Evolutionary conservation across 805 yeast species (phyloP), one percentile per base, ranked within the genome.

Genomic region (Metschnikowia baotianmanensis): DNA sequence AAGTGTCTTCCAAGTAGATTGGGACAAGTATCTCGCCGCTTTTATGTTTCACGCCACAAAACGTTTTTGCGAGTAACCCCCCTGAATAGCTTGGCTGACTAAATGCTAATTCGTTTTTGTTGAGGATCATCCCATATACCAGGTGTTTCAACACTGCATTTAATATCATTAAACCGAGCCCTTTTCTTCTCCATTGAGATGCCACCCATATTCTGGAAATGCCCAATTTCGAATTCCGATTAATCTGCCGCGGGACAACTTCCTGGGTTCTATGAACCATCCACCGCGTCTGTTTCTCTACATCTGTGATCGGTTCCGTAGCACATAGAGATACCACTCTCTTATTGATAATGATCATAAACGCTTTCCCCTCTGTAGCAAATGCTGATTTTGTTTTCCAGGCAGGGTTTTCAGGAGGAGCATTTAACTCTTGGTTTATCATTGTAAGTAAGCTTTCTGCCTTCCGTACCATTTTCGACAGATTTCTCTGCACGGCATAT

Each of bases 21-120:
- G 82, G 82, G 5, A 78, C 61, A 28, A 78, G 58, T 0, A 55
- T 45, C 47, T 69, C 74, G 0, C 83, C 83, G 20, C 73, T 62
- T 42, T 70, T 73, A 53, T 82, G 87, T 20, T 42, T 57, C 1
- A 73, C 76, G 0, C 83, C 80, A 52, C 78, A 80, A 53, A 77
- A 82, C 22, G 55, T 61, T 24, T 57, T 58, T 0, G 89, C 87
- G 23, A 83, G 64, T 42, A 71, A 68, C 1, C 80, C 78, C 0
- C 91, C 91, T 42, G 73, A 69, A 36, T 69, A 75, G 43, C 85
- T 78, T 0, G 90, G 89, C 56, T 83, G 91, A 31, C 86, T 80
- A 77, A 86, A 83, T 1, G 80, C 85, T 15, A 83, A 56, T 43
- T 77, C 71, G 12, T 46, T 48, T 41, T 59, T 72, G 2, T 61